Evolutionary conservation across 1,139 yeast species (phyloP).

Genomic region (Debaryomyces subglobosus): DNA sequence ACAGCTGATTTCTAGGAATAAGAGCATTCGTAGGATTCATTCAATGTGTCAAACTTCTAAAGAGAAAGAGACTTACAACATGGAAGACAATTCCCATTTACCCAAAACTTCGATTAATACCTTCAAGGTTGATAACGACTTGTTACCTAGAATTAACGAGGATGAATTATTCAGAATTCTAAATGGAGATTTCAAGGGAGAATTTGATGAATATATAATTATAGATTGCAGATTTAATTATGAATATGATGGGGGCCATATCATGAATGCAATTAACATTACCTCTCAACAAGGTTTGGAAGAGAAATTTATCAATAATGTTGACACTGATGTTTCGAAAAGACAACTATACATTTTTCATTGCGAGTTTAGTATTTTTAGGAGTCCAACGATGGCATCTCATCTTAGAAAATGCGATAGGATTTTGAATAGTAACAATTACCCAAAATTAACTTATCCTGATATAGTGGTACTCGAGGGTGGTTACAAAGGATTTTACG

Average conservation of each 20-base stretch:
- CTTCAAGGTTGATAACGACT: constrained; percentile 59
- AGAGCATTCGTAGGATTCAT: constrained; percentile 58
- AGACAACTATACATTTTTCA: constrained; percentile 69
- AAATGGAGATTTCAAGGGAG: constrained; percentile 53
- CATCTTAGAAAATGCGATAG: constrained; percentile 86
- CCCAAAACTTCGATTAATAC: constrained; percentile 45
- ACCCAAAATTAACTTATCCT: constrained; percentile 83
- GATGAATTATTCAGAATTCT: constrained; percentile 66
- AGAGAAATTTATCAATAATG: constrained; percentile 36
- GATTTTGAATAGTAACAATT: constrained; percentile 65
- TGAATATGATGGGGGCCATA: constrained; percentile 93
- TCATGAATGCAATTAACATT: constrained; percentile 77
- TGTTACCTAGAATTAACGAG: constrained; percentile 74
- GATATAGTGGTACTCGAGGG: constrained; percentile 89
- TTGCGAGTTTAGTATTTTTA: constrained; percentile 89
- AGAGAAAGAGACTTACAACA: constrained; percentile 33
- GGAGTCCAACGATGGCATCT: constrained; percentile 92
- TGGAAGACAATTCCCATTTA: constrained; percentile 45
- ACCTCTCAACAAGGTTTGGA: constrained; percentile 73
- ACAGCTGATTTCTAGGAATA: constrained; percentile 10
- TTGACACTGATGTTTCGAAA: not conserved
- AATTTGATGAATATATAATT: constrained; percentile 63
- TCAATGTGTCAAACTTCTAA: constrained; percentile 60
- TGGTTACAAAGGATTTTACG: constrained; percentile 82
- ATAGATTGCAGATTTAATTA: constrained; percentile 92